Evolutionary conservation across 2,329 filamentous ascomycete genomes (phyloP).

Genomic region (Dryadomyces quercivorus): DNA sequence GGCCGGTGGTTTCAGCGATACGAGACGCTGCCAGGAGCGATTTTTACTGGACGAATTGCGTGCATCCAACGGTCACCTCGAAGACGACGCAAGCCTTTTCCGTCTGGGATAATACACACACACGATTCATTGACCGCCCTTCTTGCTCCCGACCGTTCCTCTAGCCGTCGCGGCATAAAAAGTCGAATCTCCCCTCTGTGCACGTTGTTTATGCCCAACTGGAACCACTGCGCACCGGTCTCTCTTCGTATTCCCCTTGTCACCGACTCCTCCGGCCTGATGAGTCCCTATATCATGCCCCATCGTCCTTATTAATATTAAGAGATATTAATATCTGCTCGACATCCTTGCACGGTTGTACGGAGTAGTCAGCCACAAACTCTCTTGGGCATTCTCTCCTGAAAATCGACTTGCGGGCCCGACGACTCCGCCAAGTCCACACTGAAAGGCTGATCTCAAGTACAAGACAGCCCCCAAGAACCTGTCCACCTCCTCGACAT

Average conservation of each 20-base stretch:
- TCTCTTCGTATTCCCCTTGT: neutral
- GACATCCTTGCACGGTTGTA: too few relatives aligned
- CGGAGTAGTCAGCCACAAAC: too few relatives aligned
- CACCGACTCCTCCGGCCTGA: neutral
- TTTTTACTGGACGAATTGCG: neutral
- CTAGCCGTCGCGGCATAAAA: neutral
- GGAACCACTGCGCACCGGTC: neutral
- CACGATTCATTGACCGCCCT: neutral
- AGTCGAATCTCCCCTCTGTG: neutral
- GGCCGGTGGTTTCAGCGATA: slow-evolving; percentile 1
- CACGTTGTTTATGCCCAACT: neutral
- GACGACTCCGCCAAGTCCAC: too few relatives aligned
- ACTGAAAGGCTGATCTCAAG: too few relatives aligned
- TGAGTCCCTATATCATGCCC: too few relatives aligned
- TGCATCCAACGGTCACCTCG: slow-evolving; percentile 1
- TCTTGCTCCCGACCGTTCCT: neutral
- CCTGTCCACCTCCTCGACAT: slow-evolving; percentile 1
- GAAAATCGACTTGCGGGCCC: too few relatives aligned
- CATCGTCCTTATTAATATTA: too few relatives aligned
- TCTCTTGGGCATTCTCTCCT: too few relatives aligned
- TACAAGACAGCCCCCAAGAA: too few relatives aligned
- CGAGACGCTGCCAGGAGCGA: slow-evolving; percentile 5
- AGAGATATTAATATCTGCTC: too few relatives aligned
- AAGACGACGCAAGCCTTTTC: neutral
- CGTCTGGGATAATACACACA: neutral